Evolutionary conservation across 176 grass and related monocot genomes (phyloP).

Genomic region (Themeda triandra): DNA sequence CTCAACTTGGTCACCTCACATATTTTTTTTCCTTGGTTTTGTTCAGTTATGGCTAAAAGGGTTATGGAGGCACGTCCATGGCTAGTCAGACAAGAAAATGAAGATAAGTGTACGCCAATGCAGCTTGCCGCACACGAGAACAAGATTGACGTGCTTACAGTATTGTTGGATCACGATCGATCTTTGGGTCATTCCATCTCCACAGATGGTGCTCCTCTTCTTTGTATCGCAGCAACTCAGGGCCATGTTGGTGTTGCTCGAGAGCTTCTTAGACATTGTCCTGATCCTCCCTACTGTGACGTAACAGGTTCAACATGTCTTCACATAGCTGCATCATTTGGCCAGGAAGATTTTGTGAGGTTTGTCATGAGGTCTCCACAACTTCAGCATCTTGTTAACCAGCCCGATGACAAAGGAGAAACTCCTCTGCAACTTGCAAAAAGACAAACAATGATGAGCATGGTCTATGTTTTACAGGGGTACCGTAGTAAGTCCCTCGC

Average conservation of each 20-base stretch:
- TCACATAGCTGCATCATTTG: background rate
- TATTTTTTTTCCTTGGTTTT: background rate
- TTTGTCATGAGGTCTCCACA: background rate
- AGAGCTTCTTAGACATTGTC: conserved; percentile 9
- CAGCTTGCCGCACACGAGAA: background rate
- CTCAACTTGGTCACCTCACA: too few species aligned
- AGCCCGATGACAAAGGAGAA: background rate
- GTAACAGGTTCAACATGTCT: background rate
- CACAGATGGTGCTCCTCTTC: background rate
- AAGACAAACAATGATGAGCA: background rate
- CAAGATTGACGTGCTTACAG: background rate
- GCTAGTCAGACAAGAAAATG: background rate
- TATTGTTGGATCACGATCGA: background rate
- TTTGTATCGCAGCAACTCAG: background rate
- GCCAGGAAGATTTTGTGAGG: background rate
- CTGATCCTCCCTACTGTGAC: conserved; percentile 1
- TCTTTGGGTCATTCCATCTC: background rate
- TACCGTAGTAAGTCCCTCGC: background rate
- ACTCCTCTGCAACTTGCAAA: background rate
- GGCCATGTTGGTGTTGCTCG: background rate
- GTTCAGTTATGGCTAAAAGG: too few species aligned
- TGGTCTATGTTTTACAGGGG: rapidly evolving
- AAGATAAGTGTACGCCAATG: background rate
- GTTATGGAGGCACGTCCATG: background rate
- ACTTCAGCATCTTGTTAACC: background rate